Evolutionary conservation across 1,284 basidiomycete species (phyloP).

Genomic region (Dichomitus squalens): DNA sequence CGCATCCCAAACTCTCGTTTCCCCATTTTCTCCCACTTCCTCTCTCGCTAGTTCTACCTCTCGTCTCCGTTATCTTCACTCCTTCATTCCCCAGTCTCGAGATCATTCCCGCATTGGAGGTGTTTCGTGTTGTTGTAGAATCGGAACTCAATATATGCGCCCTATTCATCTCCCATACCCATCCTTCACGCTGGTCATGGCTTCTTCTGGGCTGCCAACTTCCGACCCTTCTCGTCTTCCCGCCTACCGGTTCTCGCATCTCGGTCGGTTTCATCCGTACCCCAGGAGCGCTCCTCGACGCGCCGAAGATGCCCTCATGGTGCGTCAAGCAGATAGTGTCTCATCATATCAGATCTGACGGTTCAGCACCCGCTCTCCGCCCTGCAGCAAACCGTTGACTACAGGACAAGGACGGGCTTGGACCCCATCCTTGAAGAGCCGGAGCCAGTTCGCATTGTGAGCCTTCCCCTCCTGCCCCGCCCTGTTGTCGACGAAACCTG

Average conservation of each 20-base stretch:
- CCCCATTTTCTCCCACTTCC: neutral
- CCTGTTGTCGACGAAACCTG: neutral
- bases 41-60: too few species aligned
- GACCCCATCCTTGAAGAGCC: neutral
- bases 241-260: slow-evolving; percentile 18
- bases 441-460: neutral
- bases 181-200: neutral
- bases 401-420: neutral
- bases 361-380: too few species aligned
- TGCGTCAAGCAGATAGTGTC: slow-evolving; percentile 21
- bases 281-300: slow-evolving; percentile 13
- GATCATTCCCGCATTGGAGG: neutral
- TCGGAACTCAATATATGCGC: neutral
- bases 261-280: slow-evolving; percentile 23
- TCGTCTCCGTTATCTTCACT: neutral
- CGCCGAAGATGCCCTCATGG: slow-evolving; percentile 17
- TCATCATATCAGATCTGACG: neutral
- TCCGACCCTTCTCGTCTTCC: slow-evolving; percentile 15
- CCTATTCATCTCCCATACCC: neutral
- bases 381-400: neutral
- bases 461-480: neutral
- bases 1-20: neutral
- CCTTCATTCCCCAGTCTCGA: neutral
- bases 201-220: neutral
- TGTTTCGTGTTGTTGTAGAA: neutral